Percentiles rank a stretch among this genome's conserved stretches.
Conservation (phyloP, 768 basidiomycete genomes). For the Suillus lakei region DNA sequence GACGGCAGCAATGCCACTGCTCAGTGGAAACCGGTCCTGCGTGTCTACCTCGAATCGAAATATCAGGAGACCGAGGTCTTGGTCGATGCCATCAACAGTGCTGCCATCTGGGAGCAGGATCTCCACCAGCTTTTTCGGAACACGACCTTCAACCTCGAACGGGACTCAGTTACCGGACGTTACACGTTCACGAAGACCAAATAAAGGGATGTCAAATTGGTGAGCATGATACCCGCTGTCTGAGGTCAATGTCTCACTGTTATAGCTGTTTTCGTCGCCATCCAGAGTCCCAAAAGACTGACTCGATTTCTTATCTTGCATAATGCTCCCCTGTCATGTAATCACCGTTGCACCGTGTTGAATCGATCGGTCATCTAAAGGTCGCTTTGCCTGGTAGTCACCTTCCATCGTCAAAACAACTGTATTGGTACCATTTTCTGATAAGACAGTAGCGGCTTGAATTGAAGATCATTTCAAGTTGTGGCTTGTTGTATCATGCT, state of each 20-base stretch:
- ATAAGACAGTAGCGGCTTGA: background rate
- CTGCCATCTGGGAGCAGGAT: constrained; percentile 1
- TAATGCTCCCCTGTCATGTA: background rate
- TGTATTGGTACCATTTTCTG: background rate
- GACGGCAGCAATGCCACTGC: background rate
- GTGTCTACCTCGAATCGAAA: background rate
- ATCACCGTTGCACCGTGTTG: background rate
- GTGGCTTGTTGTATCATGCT: background rate
- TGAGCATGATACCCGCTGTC: background rate
- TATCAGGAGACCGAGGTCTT: constrained; percentile 1
- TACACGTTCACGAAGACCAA: background rate
- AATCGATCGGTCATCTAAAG: background rate
- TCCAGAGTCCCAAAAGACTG: background rate
- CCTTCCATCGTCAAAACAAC: background rate
- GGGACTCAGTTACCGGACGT: background rate
- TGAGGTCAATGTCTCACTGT: background rate
- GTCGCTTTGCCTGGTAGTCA: background rate
- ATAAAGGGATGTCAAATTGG: background rate
- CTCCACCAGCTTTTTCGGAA: background rate
- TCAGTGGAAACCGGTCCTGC: background rate
- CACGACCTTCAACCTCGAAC: constrained; percentile 2
- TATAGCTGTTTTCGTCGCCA: background rate
- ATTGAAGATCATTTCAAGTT: background rate
- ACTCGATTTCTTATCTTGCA: background rate
- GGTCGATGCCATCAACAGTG: background rate